Evolutionary conservation across 202 grass and related monocot species (phyloP).

Genomic region (Hordeum pubiflorum): DNA sequence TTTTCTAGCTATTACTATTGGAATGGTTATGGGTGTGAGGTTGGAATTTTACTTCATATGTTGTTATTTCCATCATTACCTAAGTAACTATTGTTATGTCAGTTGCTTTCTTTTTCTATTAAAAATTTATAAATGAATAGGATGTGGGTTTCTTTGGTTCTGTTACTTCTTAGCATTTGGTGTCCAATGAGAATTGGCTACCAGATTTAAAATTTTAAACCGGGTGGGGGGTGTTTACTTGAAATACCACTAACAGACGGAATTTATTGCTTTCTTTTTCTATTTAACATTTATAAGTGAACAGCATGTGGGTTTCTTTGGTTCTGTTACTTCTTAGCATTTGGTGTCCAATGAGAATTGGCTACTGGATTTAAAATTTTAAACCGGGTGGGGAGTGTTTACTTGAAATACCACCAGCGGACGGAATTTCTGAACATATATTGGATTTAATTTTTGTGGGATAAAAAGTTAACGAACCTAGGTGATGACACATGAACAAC

Average conservation of each 20-base stretch:
- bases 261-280: neutral
- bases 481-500: neutral
- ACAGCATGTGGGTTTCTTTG: neutral
- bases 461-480: neutral
- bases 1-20: neutral
- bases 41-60: neutral
- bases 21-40: neutral
- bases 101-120: conserved; percentile 11
- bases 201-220: neutral
- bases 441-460: neutral
- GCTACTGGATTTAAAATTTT: neutral
- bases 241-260: too few species aligned
- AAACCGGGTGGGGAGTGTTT: too few species aligned
- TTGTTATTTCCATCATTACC: neutral
- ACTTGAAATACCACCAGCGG: neutral
- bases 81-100: neutral
- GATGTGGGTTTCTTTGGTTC: neutral
- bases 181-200: neutral
- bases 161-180: conserved; percentile 12
- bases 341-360: neutral
- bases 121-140: neutral
- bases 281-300: neutral
- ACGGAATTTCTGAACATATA: neutral
- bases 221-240: neutral
- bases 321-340: conserved; percentile 21